These are phyloP conservation scores for Nymphaea thermarum DNA, from an alignment of 164 flowering plant genomes.

Conservation along the genomic window DNA sequence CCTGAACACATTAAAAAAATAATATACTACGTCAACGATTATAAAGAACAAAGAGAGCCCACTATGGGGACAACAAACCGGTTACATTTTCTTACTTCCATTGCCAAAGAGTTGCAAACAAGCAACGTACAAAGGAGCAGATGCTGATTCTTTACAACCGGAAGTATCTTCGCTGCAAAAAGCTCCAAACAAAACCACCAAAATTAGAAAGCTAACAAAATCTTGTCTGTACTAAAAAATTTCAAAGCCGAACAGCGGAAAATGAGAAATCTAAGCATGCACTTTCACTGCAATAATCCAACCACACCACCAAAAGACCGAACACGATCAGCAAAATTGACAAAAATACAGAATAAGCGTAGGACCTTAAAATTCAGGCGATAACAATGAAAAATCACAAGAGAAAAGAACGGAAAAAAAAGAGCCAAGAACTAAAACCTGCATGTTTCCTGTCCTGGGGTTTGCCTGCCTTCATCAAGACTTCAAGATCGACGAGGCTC, in stretches of 20 bases:
- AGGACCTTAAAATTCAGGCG: not conserved
- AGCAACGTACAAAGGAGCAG: slow-evolving; percentile 49
- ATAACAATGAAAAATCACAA: not conserved
- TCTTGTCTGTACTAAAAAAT: too few relatives aligned
- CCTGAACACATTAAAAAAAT: slow-evolving; percentile 16
- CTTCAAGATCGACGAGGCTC: slow-evolving; percentile 55
- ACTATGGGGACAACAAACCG: not conserved
- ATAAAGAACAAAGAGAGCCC: not conserved
- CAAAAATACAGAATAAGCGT: too few relatives aligned
- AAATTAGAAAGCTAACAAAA: too few relatives aligned
- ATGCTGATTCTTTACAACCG: slow-evolving; percentile 48
- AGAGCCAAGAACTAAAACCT: slow-evolving; percentile 13
- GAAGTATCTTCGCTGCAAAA: slow-evolving; percentile 36
- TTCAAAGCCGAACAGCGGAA: too few relatives aligned
- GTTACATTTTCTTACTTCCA: slow-evolving; percentile 28
- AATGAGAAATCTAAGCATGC: too few relatives aligned
- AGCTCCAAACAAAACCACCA: too few relatives aligned
- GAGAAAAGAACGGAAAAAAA: not conserved
- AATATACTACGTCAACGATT: not conserved
- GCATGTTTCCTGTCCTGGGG: slow-evolving; percentile 43
- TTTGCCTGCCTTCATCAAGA: slow-evolving; percentile 39
- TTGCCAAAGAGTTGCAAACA: slow-evolving; percentile 40
- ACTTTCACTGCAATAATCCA: too few relatives aligned
- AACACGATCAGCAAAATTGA: too few relatives aligned
- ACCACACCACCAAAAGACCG: too few relatives aligned